phyloP scores from a whole-genome alignment of 2,329 filamentous ascomycete species.

The Fusarium algeriense region DNA sequence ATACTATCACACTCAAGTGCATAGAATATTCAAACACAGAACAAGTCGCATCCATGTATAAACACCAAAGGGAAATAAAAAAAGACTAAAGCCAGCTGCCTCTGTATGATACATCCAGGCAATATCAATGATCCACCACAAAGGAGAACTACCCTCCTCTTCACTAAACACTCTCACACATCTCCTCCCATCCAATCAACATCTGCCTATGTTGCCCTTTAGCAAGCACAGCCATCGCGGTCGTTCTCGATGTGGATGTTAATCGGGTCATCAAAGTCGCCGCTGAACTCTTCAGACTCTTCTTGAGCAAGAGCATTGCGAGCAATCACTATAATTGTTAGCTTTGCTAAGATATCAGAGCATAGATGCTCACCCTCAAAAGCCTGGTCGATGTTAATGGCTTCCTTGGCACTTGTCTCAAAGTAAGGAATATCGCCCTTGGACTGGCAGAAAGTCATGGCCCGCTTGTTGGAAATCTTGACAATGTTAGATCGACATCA shows the following conservation, averaged over 20 bases:
- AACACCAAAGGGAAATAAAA: slow-evolving; percentile 39
- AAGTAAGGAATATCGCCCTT: slow-evolving; percentile 99
- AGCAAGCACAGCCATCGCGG: slow-evolving; percentile 93
- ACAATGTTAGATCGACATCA: slow-evolving; percentile 19
- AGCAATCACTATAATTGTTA: slow-evolving; percentile 80
- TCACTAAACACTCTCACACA: slow-evolving; percentile 7
- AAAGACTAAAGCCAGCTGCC: slow-evolving; percentile 33
- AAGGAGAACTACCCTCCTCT: slow-evolving; percentile 28
- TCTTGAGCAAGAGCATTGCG: slow-evolving; percentile 95
- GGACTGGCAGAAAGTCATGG: slow-evolving; percentile 96
- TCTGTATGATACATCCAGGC: slow-evolving; percentile 47
- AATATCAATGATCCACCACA: slow-evolving; percentile 39
- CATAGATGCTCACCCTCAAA: slow-evolving; percentile 68
- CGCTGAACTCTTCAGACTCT: slow-evolving; percentile 97
- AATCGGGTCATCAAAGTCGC: slow-evolving; percentile 97
- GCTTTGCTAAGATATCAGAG: background rate
- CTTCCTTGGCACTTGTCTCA: slow-evolving; percentile 98
- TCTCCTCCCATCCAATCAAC: slow-evolving; percentile 22
- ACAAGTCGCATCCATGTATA: slow-evolving; percentile 43
- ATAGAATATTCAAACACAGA: slow-evolving; percentile 14
- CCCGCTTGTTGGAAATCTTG: slow-evolving; percentile 94
- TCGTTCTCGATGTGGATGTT: slow-evolving; percentile 97
- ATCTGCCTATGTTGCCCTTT: slow-evolving; percentile 49
- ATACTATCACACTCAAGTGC: background rate
- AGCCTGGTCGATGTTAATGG: slow-evolving; percentile 92